These are phyloP conservation scores for Helicosporidium sp. DNA, from an alignment of 139 green algal species.

Conservation along the genomic window DNA sequence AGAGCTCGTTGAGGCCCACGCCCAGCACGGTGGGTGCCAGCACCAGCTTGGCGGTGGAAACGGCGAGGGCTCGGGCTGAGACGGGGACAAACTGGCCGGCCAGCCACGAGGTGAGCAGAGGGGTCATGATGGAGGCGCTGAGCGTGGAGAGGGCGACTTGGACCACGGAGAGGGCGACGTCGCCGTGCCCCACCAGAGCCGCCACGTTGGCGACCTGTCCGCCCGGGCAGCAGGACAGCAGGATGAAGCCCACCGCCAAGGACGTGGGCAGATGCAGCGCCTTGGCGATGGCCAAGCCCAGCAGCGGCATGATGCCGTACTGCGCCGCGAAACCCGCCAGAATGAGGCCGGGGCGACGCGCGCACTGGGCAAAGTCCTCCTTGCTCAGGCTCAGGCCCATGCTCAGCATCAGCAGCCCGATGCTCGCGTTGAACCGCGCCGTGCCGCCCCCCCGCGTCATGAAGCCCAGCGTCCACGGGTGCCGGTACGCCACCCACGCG, in stretches of 20 bases:
- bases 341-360: constrained; percentile 42
- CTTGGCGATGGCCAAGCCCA: constrained; percentile 38
- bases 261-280: constrained; percentile 23
- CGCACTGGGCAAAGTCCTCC: constrained; percentile 48
- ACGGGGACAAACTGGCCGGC: constrained; percentile 56
- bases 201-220: constrained; percentile 57
- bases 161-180: constrained; percentile 66
- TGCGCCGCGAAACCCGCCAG: constrained; percentile 41
- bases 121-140: constrained; percentile 64
- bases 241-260: constrained; percentile 45
- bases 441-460: too few relatives aligned
- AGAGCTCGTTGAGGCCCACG: constrained; percentile 36
- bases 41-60: constrained; percentile 49
- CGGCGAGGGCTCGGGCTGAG: constrained; percentile 31
- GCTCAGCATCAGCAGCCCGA: constrained; percentile 63
- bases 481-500: constrained; percentile 6
- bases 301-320: constrained; percentile 48
- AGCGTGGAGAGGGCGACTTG: constrained; percentile 66
- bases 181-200: constrained; percentile 60
- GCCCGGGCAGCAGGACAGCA: constrained; percentile 60
- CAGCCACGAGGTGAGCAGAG: constrained; percentile 45
- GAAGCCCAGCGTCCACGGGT: constrained; percentile 14
- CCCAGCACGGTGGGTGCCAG: constrained; percentile 50
- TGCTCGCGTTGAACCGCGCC: constrained; percentile 39
- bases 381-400: constrained; percentile 69